These are phyloP conservation scores for Saturnispora besseyi DNA, from an alignment of 805 yeast species.

Conservation along the genomic window DNA sequence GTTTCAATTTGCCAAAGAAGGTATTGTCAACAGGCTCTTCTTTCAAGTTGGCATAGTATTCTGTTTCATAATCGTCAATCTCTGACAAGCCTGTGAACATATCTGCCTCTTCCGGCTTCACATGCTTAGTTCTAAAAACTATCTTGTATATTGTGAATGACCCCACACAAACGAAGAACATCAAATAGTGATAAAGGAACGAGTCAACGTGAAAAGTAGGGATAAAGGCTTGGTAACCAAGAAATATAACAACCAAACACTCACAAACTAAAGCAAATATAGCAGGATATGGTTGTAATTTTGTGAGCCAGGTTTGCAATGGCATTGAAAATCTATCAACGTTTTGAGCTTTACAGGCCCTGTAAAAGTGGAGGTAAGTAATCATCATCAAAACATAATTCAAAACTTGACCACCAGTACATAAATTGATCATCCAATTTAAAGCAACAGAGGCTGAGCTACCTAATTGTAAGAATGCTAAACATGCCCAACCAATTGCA, in stretches of 20 bases:
- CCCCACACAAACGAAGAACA: slow-evolving; percentile 33
- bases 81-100: slow-evolving; percentile 36
- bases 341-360: slow-evolving; percentile 51
- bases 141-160: slow-evolving; percentile 31
- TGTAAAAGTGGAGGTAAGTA: slow-evolving; percentile 54
- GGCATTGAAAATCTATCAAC: slow-evolving; percentile 36
- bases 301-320: slow-evolving; percentile 40
- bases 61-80: slow-evolving; percentile 40
- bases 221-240: slow-evolving; percentile 34
- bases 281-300: slow-evolving; percentile 32
- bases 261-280: slow-evolving; percentile 23
- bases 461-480: slow-evolving; percentile 31
- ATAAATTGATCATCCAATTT: slow-evolving; percentile 26
- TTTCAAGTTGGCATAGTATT: slow-evolving; percentile 16
- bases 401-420: slow-evolving; percentile 24
- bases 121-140: slow-evolving; percentile 29
- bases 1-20: neutral
- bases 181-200: slow-evolving; percentile 37
- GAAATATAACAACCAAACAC: slow-evolving; percentile 29
- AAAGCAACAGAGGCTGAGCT: slow-evolving; percentile 22
- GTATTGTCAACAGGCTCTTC: neutral
- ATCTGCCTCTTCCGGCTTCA: slow-evolving; percentile 40
- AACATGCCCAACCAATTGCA: slow-evolving; percentile 24
- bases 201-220: slow-evolving; percentile 32
- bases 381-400: slow-evolving; percentile 29